Conservation (phyloP, 164 flowering plant species). For the Brasenia schreberi region DNA sequence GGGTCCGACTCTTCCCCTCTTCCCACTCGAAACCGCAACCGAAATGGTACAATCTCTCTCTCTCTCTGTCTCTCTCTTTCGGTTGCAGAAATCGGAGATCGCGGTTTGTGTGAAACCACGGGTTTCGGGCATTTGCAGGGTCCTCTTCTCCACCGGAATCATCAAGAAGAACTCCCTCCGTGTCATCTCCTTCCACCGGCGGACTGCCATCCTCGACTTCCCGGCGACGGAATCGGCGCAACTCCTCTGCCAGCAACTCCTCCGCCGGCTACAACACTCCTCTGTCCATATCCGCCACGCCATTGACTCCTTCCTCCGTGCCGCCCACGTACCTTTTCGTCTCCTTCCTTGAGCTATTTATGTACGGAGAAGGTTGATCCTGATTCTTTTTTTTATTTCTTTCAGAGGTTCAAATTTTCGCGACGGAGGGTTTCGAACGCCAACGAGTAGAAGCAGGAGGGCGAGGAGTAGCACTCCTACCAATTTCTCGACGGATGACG, state of each 20-base stretch:
- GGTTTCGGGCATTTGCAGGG: not conserved
- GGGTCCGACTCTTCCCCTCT: not conserved
- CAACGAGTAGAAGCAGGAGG: too few species aligned
- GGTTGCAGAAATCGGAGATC: not conserved
- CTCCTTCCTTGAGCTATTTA: not conserved
- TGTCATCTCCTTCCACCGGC: not conserved
- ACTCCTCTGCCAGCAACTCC: not conserved
- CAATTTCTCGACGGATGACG: conserved; percentile 6
- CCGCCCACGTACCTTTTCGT: not conserved
- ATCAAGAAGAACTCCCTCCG: not conserved
- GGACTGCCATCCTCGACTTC: not conserved
- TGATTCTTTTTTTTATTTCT: not conserved
- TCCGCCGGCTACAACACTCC: conserved; percentile 1
- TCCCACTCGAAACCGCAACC: not conserved
- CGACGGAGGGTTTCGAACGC: not conserved
- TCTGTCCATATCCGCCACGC: not conserved
- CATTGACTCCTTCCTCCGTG: not conserved
- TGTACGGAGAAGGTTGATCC: not conserved
- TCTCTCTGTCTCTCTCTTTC: not conserved
- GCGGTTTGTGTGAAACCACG: not conserved
- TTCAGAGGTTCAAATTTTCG: not conserved
- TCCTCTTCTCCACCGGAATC: not conserved
- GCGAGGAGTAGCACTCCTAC: not conserved
- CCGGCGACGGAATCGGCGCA: not conserved
- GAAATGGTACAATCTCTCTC: not conserved